Evolutionary conservation across 179 eudicot species (phyloP).

Genomic region (Vitellaria paradoxa): DNA sequence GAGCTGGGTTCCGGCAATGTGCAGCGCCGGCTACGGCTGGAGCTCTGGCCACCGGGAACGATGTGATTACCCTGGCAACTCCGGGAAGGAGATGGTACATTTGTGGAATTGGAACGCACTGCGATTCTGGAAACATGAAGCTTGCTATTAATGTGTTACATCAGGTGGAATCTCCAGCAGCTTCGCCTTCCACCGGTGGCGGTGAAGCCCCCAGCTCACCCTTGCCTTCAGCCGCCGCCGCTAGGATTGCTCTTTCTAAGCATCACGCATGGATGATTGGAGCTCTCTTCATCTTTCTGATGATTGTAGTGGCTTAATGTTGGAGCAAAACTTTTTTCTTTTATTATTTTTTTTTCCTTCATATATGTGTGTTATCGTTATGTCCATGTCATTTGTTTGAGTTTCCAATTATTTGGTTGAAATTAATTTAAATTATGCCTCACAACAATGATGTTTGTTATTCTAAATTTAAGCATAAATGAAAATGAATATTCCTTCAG

Average conservation of each 20-base stretch:
- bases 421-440: background rate
- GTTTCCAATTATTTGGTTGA: background rate
- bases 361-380: background rate
- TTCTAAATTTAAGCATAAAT: background rate
- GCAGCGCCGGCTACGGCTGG: background rate
- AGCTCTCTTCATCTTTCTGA: background rate
- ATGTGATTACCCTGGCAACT: constrained; percentile 17
- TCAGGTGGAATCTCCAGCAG: constrained; percentile 10
- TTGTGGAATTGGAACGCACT: constrained; percentile 29
- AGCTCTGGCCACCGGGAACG: constrained; percentile 26
- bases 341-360: background rate
- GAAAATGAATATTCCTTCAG: no score
- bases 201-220: background rate
- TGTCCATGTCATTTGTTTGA: background rate
- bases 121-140: constrained; percentile 22
- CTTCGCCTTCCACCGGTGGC: background rate
- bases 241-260: background rate
- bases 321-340: background rate
- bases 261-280: constrained; percentile 3
- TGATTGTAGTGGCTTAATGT: constrained; percentile 8
- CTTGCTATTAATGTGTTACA: constrained; percentile 26
- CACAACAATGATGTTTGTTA: background rate
- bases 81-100: constrained; percentile 37
- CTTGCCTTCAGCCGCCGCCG: constrained; percentile 4
- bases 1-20: constrained; percentile 26